Base-by-base conservation (phyloP, 495 filamentous ascomycete species). In the Tuber umbilicatum region DNA sequence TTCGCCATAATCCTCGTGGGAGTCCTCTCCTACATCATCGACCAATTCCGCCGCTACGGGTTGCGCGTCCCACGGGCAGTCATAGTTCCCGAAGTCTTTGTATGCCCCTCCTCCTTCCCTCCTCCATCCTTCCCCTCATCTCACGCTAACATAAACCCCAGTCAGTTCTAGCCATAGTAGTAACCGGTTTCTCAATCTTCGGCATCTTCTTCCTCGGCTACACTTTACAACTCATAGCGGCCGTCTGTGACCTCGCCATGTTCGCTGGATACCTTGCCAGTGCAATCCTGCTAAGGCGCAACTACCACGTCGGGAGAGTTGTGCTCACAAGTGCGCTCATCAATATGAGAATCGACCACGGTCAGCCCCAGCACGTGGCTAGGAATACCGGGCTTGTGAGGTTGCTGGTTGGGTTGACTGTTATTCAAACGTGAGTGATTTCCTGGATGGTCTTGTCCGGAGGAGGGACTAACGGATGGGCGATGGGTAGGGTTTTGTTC, bases 1-100 rank as follows among this genome's bases (percentile, higher is more conserved):
- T 82, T 82, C 64, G 72, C 81, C 35, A 69, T 82, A 16, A 78
- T 82, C 74, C 77, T 82, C 23, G 76, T 82, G 17, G 81, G 80
- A 14, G 42, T 78, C 41, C 39, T 74, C n/a, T 74, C 81, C 70
- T 82, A 80, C 47, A 80, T 82, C 75, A 76, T 82, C 70, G 27
- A 82, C 38, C 71, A 82, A 31, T 82, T 71, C 72, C 71, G 35
- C 21, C 71, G 81, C 35, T 69, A 70, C 16, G 17, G 70, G 38
- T 23, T n/a, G 50, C 5, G 17, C 0, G 16, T 60, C 9, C 75
- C 74, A 10, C 73, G 68, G 40, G 80, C 80, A 72, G 9, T 81
- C 35, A 38, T 78, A 55, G 73, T 82, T 27, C 80, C 80, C 14
- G 70, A 78, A 70, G 72, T 79, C 67, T 80, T 81, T 68, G 78